Conservation (phyloP, 2,329 filamentous ascomycete species). For the Bertia moriformis region DNA sequence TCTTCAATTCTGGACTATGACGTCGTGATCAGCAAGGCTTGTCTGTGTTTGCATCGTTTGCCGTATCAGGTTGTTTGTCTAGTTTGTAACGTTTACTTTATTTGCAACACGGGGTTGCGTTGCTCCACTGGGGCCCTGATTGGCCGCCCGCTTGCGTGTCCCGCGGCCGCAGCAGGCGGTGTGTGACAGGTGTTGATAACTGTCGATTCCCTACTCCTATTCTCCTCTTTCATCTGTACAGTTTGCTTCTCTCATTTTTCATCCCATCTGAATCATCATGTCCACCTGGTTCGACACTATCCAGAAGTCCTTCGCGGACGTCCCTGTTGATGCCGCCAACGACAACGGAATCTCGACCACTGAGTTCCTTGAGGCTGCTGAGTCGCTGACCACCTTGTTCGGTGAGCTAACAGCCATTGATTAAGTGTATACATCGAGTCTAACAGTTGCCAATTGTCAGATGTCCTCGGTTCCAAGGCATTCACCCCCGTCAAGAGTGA, state of each 20-base stretch:
- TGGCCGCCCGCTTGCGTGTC: neutral
- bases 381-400: conserved; percentile 76
- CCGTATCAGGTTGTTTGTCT: neutral
- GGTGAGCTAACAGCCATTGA: conserved; percentile 31
- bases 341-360: conserved; percentile 68
- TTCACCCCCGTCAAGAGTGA: conserved; percentile 87
- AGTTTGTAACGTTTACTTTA: neutral
- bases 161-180: neutral
- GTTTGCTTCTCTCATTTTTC: conserved; percentile 1
- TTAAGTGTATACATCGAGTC: neutral
- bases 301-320: conserved; percentile 70
- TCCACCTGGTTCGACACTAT: conserved; percentile 74
- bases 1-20: no score
- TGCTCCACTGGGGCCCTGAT: neutral
- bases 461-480: conserved; percentile 54
- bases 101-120: neutral
- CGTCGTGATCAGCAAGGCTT: no score
- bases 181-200: conserved; percentile 1
- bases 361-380: conserved; percentile 81
- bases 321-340: conserved; percentile 59
- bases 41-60: neutral
- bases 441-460: conserved; percentile 16
- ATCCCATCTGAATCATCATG: neutral
- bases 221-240: neutral
- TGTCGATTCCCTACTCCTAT: neutral